phyloP scores from a whole-genome alignment of 768 basidiomycete genomes.

The Mycena latifolia region DNA sequence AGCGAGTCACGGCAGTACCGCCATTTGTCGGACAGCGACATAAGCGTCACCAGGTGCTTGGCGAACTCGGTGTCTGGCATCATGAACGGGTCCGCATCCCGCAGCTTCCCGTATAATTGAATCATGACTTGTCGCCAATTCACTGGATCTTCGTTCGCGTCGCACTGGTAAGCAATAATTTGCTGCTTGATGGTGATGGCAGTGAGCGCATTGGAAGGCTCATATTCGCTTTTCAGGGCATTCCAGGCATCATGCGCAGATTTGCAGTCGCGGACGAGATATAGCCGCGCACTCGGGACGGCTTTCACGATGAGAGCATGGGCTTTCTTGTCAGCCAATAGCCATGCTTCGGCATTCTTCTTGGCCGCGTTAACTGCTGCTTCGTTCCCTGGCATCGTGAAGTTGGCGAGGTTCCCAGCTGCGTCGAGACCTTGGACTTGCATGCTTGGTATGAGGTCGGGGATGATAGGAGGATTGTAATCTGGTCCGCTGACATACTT shows the following conservation, averaged over 20 bases:
- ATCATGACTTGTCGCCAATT: slow-evolving; percentile 25
- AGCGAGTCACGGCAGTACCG: slow-evolving; percentile 24
- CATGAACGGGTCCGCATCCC: slow-evolving; percentile 24
- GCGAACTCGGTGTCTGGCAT: slow-evolving; percentile 33
- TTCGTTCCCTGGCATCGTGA: slow-evolving; percentile 32
- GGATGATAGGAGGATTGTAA: slow-evolving; percentile 29
- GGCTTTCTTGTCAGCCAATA: slow-evolving; percentile 29
- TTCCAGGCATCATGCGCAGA: slow-evolving; percentile 28
- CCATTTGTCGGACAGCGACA: slow-evolving; percentile 18
- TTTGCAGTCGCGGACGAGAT: slow-evolving; percentile 25
- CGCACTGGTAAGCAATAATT: slow-evolving; percentile 11
- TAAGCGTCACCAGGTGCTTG: slow-evolving; percentile 27
- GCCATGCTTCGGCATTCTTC: slow-evolving; percentile 27
- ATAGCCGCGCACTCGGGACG: slow-evolving; percentile 22
- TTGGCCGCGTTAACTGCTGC: slow-evolving; percentile 2
- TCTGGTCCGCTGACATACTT: slow-evolving; percentile 20
- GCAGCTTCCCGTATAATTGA: slow-evolving; percentile 26
- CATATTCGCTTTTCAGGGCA: slow-evolving; percentile 32
- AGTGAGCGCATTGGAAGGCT: slow-evolving; percentile 27
- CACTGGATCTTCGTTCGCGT: slow-evolving; percentile 16
- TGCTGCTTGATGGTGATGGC: slow-evolving; percentile 24
- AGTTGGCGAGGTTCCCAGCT: background rate
- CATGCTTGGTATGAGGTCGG: slow-evolving; percentile 14
- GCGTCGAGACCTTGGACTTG: slow-evolving; percentile 22
- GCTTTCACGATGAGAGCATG: slow-evolving; percentile 29